These are phyloP conservation scores for Helotiales sp. DNA, from an alignment of 2,329 filamentous ascomycete genomes.

Conservation along the genomic window DNA sequence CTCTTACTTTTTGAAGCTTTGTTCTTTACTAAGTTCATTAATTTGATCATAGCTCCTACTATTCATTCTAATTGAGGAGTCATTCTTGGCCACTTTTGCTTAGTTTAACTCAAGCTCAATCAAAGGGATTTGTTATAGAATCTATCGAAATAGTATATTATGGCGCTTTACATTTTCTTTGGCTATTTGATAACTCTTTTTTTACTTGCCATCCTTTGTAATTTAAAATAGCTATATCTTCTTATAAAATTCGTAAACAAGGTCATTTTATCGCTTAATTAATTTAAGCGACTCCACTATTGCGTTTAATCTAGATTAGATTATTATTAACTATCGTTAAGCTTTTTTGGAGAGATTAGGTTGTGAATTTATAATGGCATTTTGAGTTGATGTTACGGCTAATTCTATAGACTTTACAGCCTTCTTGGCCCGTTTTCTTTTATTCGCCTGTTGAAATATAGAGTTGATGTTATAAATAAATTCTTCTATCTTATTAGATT, in stretches of 20 bases:
- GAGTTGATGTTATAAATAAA: slow-evolving; percentile 25
- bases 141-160: slow-evolving; percentile 37
- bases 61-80: not conserved
- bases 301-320: slow-evolving; percentile 25
- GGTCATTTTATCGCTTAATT: slow-evolving; percentile 30
- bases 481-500: slow-evolving; percentile 40
- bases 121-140: slow-evolving; percentile 40
- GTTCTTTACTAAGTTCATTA: too few relatives aligned
- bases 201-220: slow-evolving; percentile 41
- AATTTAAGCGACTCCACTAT: slow-evolving; percentile 29
- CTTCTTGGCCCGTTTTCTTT: slow-evolving; percentile 28
- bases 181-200: slow-evolving; percentile 21
- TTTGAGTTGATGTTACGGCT: slow-evolving; percentile 26
- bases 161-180: slow-evolving; percentile 31
- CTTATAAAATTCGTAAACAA: slow-evolving; percentile 30
- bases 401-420: slow-evolving; percentile 26
- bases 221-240: not conserved
- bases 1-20: too few relatives aligned
- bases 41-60: too few relatives aligned
- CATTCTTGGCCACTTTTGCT: slow-evolving; percentile 9
- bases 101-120: slow-evolving; percentile 38
- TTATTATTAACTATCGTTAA: slow-evolving; percentile 21
- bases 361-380: slow-evolving; percentile 17
- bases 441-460: slow-evolving; percentile 23
- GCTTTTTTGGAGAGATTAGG: slow-evolving; percentile 22